These are phyloP conservation scores for Colletotrichum australisinense DNA, from an alignment of 2,329 filamentous ascomycete species.

Conservation along the genomic window DNA sequence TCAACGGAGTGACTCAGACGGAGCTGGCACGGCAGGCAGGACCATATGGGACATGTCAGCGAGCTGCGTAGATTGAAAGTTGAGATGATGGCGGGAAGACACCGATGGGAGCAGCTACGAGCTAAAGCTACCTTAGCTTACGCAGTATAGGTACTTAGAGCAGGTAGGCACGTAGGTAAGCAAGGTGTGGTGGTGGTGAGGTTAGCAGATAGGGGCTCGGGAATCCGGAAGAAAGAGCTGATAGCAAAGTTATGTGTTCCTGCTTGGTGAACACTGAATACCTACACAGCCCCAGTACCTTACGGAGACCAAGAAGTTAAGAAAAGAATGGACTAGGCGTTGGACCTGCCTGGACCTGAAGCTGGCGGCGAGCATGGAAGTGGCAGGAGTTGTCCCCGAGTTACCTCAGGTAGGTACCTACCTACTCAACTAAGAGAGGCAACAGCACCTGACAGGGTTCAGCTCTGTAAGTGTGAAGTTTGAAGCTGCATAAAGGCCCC, in stretches of 20 bases:
- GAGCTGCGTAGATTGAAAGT: neutral
- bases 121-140: neutral
- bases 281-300: too few species aligned
- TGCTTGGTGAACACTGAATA: neutral
- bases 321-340: neutral
- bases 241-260: too few species aligned
- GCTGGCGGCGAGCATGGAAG: neutral
- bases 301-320: too few species aligned
- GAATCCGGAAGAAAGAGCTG: too few species aligned
- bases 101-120: conserved; percentile 2
- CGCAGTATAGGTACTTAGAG: neutral
- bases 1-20: conserved; percentile 11
- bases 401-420: too few species aligned
- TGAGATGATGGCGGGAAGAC: neutral
- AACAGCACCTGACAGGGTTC: neutral
- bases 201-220: neutral
- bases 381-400: neutral
- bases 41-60: neutral
- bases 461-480: neutral
- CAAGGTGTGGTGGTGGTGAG: neutral
- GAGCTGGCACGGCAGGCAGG: neutral
- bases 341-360: neutral
- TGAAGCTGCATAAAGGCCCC: conserved; percentile 13
- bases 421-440: too few species aligned
- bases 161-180: neutral